Evolutionary conservation across 257 asterid genomes (phyloP).

Genomic region (Ajuga chamaepitys): DNA sequence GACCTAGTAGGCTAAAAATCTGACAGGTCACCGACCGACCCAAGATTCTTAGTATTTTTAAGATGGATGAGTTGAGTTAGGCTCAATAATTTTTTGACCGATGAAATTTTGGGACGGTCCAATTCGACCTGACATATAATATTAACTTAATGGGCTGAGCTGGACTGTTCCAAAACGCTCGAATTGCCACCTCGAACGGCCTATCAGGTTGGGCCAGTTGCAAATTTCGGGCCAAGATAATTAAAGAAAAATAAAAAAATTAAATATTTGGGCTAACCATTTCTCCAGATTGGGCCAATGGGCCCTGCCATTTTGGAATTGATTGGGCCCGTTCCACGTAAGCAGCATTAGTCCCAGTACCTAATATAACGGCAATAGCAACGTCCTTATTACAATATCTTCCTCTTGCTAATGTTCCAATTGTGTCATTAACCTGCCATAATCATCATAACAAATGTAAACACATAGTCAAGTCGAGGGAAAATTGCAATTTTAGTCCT

Average conservation of each 20-base stretch:
- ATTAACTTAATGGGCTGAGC: no score
- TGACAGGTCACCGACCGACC: no score
- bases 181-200: no score
- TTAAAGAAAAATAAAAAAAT: neutral
- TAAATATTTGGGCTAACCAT: slow-evolving; percentile 74
- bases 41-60: no score
- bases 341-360: slow-evolving; percentile 93
- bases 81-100: no score
- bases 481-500: no score
- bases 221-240: neutral
- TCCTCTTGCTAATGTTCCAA: slow-evolving; percentile 95
- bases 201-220: no score
- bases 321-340: slow-evolving; percentile 90
- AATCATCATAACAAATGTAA: neutral
- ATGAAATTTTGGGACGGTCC: no score
- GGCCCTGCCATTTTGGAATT: slow-evolving; percentile 92
- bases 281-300: slow-evolving; percentile 84
- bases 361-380: slow-evolving; percentile 72
- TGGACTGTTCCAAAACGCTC: no score
- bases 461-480: neutral
- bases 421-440: slow-evolving; percentile 76
- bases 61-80: no score
- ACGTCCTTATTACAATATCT: slow-evolving; percentile 53
- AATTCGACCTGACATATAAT: no score
- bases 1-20: no score